These are phyloP conservation scores for Hymenoscyphus fraxineus DNA, from an alignment of 2,329 filamentous ascomycete species.

Conservation along the genomic window DNA sequence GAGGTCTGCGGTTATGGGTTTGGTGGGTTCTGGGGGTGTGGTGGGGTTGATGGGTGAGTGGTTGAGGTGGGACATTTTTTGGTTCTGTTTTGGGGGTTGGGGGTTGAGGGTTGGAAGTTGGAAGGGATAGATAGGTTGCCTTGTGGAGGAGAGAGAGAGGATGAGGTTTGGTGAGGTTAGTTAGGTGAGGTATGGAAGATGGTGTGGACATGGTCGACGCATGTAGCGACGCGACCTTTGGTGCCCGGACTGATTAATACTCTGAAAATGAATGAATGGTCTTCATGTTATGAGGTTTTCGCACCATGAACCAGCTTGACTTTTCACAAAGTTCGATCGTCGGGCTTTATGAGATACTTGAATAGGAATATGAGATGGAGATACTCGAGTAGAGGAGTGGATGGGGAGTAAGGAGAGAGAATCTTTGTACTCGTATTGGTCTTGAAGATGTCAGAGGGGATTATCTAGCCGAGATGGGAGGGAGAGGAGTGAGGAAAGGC, in stretches of 20 bases:
- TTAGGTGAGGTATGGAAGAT: background rate
- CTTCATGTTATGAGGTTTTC: background rate
- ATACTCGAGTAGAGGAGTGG: background rate
- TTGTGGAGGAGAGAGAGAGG: background rate
- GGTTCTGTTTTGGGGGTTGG: no score
- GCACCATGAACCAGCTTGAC: background rate
- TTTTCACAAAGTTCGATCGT: background rate
- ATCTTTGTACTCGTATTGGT: no score
- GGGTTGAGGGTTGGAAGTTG: background rate
- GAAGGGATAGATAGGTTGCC: background rate
- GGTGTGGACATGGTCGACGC: background rate
- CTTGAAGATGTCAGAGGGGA: no score
- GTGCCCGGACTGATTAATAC: background rate
- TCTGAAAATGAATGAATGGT: background rate
- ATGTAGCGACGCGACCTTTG: background rate
- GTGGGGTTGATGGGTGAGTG: background rate
- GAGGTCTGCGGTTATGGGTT: slow-evolving; percentile 25
- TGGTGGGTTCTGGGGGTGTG: slow-evolving; percentile 9
- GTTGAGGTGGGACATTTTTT: background rate
- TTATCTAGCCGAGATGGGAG: no score
- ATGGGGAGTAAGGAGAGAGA: no score
- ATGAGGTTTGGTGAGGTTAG: background rate
- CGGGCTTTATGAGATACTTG: background rate
- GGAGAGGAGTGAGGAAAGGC: no score
- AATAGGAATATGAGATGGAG: background rate